Evolutionary conservation across 345 rosid genomes (phyloP).

Genomic region (Lepidium sativum): DNA sequence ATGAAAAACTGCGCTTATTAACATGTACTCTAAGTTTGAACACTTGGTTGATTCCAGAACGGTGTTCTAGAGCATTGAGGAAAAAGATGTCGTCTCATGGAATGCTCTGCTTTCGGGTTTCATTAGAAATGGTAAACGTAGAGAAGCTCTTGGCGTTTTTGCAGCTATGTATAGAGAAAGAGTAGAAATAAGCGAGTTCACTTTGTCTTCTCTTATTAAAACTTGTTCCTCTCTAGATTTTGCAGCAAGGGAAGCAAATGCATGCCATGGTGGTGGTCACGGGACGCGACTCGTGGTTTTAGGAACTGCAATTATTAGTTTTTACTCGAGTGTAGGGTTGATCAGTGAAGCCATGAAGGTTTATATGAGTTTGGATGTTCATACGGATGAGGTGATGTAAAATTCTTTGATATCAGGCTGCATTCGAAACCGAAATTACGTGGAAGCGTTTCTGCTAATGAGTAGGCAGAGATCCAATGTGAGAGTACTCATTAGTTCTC

Average conservation of each 20-base stretch:
- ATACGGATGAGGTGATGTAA: conserved; percentile 42
- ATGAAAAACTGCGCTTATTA: conserved; percentile 53
- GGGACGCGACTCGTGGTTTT: conserved; percentile 65
- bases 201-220: conserved; percentile 58
- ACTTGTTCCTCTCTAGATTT: conserved; percentile 48
- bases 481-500: conserved; percentile 55
- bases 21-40: conserved; percentile 62
- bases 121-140: conserved; percentile 39
- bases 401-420: conserved; percentile 69
- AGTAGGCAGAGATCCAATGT: conserved; percentile 42
- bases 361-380: conserved; percentile 28
- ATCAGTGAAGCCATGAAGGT: conserved; percentile 54
- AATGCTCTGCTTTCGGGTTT: conserved; percentile 70
- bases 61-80: conserved; percentile 47
- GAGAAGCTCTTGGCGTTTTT: conserved; percentile 50
- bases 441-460: conserved; percentile 48
- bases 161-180: conserved; percentile 43
- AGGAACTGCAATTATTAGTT: conserved; percentile 62
- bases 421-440: conserved; percentile 39
- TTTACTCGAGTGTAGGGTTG: conserved; percentile 47
- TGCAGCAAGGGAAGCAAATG: conserved; percentile 64
- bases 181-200: conserved; percentile 55
- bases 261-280: conserved; percentile 57
- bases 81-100: conserved; percentile 59
- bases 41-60: conserved; percentile 36